Percentiles rank a stretch among this genome's conserved stretches.
Conservation (phyloP, 1,139 yeast genomes). For the Sugiyamaella castrensis region DNA sequence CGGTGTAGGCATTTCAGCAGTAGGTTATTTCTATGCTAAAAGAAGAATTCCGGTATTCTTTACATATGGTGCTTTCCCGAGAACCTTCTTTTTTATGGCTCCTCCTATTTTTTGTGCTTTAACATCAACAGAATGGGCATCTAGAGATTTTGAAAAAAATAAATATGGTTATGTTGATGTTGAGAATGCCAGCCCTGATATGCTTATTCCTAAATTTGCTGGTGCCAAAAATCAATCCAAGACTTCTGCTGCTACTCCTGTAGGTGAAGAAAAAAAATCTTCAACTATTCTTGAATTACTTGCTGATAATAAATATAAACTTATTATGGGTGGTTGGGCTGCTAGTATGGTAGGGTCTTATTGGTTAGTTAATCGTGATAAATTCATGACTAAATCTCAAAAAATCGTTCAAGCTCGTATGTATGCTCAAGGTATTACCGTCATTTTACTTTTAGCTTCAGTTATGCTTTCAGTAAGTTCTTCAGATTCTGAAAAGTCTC, state of each 20-base stretch:
- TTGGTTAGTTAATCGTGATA: slow-evolving; percentile 71
- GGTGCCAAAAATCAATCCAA: slow-evolving; percentile 2
- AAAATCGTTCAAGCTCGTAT: slow-evolving; percentile 91
- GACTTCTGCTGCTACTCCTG: neutral
- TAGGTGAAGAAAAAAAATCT: neutral
- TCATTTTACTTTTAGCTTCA: slow-evolving; percentile 36
- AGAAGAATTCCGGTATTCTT: slow-evolving; percentile 18
- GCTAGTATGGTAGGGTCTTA: slow-evolving; percentile 83
- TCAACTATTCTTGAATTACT: slow-evolving; percentile 15
- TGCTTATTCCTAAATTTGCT: slow-evolving; percentile 9
- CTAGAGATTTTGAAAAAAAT: slow-evolving; percentile 34
- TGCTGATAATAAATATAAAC: slow-evolving; percentile 62
- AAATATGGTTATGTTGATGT: slow-evolving; percentile 20
- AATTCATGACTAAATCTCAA: slow-evolving; percentile 73
- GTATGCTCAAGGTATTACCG: slow-evolving; percentile 79
- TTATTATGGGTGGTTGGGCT: slow-evolving; percentile 81
- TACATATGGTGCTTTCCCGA: slow-evolving; percentile 25
- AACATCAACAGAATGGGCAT: slow-evolving; percentile 36
- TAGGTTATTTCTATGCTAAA: slow-evolving; percentile 30
- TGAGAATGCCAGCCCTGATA: slow-evolving; percentile 12
- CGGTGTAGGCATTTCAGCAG: slow-evolving; percentile 55
- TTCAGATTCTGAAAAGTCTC: slow-evolving; percentile 3
- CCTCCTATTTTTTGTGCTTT: slow-evolving; percentile 34
- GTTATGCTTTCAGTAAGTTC: slow-evolving; percentile 32
- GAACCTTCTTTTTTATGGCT: slow-evolving; percentile 31